Base-by-base conservation (phyloP, 352 stramenopile species). In the Globisporangium ultimum region DNA sequence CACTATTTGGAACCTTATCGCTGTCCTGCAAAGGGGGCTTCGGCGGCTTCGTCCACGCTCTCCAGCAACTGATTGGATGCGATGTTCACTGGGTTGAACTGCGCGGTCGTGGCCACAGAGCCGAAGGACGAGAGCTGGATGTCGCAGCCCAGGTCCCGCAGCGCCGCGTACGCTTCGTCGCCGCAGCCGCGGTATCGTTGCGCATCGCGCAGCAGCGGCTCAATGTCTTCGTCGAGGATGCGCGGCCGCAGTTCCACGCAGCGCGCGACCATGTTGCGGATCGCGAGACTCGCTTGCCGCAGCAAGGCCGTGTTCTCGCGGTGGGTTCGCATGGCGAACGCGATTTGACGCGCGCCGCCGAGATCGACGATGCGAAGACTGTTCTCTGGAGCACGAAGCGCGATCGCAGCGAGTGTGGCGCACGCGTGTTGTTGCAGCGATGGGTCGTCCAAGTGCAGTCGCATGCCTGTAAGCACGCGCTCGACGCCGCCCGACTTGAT, bases 221-320 rank as follows among this genome's bases (percentile, higher is more conserved):
- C 80, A 1, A 91, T 78, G 24, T 82, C 69, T 42, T 93, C 78
- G 20, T 88, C 71, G 15, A 89, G 58, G 51, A 93, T 79, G 20
- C 80, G 71, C 9, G 61, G 59, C 13, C 80, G 82, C 20, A 93
- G 48, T 43, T 91, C 78, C 3, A 76, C 64, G 28, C 63, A 74
- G 2, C 84, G 80, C 13, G 82, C 79, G 7, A 90, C 82, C 61
- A 93, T 84, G 53, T 93, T 93, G 38, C 84, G 80, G 48, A 93
- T 85, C 10, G 84, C 84, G 17, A 93, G 62, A 63, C 84, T 91
- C 0, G 81, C 81, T 74, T 93, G 84, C 7, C 81, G 80, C 34
- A 93, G 55, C 17, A 93, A 36, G 32, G 64, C 52, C 0, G 77
- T 68, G 57, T 88, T 72, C 43, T 53, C 53, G 14, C 58, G 58